These are phyloP conservation scores for Adenanthera pavonina DNA, from an alignment of 306 rosid species.

Conservation along the genomic window DNA sequence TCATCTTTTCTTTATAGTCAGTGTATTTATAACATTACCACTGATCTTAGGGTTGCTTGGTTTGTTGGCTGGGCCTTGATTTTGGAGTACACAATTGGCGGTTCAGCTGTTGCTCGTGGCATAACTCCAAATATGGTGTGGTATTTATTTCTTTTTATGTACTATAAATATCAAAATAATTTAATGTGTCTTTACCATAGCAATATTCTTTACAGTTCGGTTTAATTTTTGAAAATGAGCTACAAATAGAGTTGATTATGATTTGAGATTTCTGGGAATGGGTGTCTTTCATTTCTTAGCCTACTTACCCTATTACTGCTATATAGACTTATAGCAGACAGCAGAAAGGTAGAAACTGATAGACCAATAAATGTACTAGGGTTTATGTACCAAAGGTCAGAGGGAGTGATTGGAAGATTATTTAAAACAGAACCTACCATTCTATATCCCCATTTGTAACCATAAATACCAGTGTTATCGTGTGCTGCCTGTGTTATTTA, in stretches of 20 bases:
- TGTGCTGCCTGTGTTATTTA: too few species aligned
- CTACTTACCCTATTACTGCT: too few species aligned
- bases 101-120: constrained; percentile 95
- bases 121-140: constrained; percentile 93
- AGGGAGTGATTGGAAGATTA: too few species aligned
- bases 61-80: constrained; percentile 90
- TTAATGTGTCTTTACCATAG: not conserved
- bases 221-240: constrained; percentile 9
- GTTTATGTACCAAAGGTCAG: too few species aligned
- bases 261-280: not conserved
- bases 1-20: constrained; percentile 11
- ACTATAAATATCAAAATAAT: not conserved
- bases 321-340: too few species aligned
- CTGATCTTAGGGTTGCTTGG: constrained; percentile 82
- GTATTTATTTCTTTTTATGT: not conserved
- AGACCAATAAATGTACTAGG: too few species aligned
- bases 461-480: too few species aligned
- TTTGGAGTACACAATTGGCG: constrained; percentile 92
- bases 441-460: too few species aligned
- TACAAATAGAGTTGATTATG: not conserved
- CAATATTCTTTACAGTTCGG: not conserved
- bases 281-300: not conserved
- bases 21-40: constrained; percentile 18
- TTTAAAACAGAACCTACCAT: too few species aligned
- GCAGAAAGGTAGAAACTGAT: too few species aligned